Percentiles rank a stretch among this genome's conserved stretches.
Conservation (phyloP, 2,329 filamentous ascomycete species). For the Sporothrix variecibatus region DNA sequence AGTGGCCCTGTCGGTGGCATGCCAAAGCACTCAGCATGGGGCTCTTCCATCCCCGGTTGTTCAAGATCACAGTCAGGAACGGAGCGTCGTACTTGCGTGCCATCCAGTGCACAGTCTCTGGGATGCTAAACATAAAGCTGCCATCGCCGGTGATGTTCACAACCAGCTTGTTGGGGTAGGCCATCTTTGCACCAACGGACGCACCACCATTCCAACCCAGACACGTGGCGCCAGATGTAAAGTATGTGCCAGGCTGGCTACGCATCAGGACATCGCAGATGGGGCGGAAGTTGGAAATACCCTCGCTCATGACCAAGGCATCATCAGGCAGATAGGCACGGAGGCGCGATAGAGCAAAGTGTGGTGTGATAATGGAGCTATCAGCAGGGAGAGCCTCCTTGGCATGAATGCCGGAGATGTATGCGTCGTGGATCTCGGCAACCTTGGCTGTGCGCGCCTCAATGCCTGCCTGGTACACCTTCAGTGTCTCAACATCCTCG, state of each 20-base stretch:
- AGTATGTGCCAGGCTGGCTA: not conserved
- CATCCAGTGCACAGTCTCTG: slow-evolving; percentile 15
- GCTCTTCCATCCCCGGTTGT: slow-evolving; percentile 16
- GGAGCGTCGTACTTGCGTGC: slow-evolving; percentile 1
- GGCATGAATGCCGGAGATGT: not conserved
- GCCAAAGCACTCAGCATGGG: slow-evolving; percentile 11
- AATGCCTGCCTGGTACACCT: not conserved
- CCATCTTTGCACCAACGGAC: not conserved
- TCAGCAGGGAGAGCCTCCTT: not conserved
- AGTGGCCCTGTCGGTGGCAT: not conserved
- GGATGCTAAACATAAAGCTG: slow-evolving; percentile 15
- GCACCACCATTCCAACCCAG: not conserved
- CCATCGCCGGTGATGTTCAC: slow-evolving; percentile 11
- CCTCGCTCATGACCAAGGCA: not conserved
- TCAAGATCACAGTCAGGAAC: not conserved
- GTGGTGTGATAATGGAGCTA: not conserved
- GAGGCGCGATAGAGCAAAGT: not conserved
- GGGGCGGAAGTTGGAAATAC: slow-evolving; percentile 9
- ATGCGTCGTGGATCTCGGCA: not conserved
- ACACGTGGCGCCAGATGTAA: not conserved
- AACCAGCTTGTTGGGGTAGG: not conserved
- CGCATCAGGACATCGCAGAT: slow-evolving; percentile 6
- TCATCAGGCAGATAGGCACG: not conserved
- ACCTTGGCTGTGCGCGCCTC: not conserved
- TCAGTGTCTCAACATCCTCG: not conserved